These are phyloP conservation scores for Yarrowia keelungensis DNA, from an alignment of 805 yeast species.

Conservation along the genomic window DNA sequence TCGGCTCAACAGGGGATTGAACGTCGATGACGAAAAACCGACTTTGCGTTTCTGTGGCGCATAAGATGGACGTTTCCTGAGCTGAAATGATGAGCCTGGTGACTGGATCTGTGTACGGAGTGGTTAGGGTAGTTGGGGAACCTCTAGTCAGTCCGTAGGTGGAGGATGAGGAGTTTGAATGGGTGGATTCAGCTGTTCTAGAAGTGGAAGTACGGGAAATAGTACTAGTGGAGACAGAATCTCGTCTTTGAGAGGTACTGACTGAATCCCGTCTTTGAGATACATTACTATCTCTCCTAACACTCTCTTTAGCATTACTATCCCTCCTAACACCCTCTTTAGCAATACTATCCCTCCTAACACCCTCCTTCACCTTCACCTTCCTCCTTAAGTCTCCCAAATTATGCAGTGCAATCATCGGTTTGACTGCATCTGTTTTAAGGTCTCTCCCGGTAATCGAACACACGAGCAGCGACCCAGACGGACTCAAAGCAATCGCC, in stretches of 20 bases:
- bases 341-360: too few species aligned
- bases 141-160: constrained; percentile 42
- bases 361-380: neutral
- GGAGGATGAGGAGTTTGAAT: constrained; percentile 4
- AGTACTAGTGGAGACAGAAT: neutral
- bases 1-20: constrained; percentile 66
- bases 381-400: constrained; percentile 35
- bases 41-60: constrained; percentile 79
- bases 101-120: constrained; percentile 88
- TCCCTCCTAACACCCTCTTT: too few species aligned
- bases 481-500: constrained; percentile 73
- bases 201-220: neutral
- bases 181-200: constrained; percentile 1
- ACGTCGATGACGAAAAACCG: constrained; percentile 78
- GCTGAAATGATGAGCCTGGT: constrained; percentile 74
- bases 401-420: constrained; percentile 70
- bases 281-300: too few species aligned
- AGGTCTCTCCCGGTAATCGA: constrained; percentile 82
- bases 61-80: constrained; percentile 71
- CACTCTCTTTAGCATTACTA: too few species aligned
- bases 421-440: constrained; percentile 62
- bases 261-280: too few species aligned
- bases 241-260: neutral
- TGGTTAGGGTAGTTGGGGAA: constrained; percentile 72
- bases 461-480: constrained; percentile 71